Evolutionary conservation across 139 green algal species (phyloP), one percentile per base, ranked within the genome.

Genomic region (Chlorella sp.): DNA sequence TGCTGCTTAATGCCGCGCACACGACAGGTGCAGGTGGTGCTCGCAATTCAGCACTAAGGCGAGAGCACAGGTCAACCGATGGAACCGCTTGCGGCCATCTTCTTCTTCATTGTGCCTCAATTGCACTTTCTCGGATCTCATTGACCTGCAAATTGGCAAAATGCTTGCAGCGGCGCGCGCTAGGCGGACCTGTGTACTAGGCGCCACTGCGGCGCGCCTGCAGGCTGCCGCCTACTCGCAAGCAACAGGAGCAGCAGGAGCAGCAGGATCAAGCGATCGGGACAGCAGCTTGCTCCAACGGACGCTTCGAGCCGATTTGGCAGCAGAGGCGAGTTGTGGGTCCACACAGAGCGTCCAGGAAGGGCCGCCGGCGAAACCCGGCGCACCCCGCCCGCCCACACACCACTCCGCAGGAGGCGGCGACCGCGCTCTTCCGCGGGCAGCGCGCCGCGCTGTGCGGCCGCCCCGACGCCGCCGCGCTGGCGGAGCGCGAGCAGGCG

Each of bases 271-370:
- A n/a, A n/a, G n/a, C n/a, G n/a, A n/a, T n/a, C n/a, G n/a, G n/a
- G n/a, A n/a, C n/a, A n/a, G n/a, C n/a, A n/a, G n/a, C n/a, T n/a
- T 71, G 48, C 40, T 68, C 58, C 71, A 77, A 31, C 71, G 45
- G 41, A 77, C 68, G 29, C 42, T 77, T 2, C 41, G 71, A 3
- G 40, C 45, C 48, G 61, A 68, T 46, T 36, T 78, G 2, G 72
- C 48, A 11, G 72, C 60, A 41, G 60, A 78, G 61, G 72, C 53
- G 41, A 42, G 56, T 15, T n/a, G n/a, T n/a, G n/a, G n/a, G n/a
- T n/a, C n/a, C n/a, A n/a, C n/a, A n/a, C n/a, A n/a, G n/a, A n/a
- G n/a, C n/a, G n/a, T n/a, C n/a, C n/a, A n/a, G n/a, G n/a, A n/a
- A n/a, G n/a, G n/a, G n/a, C n/a, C n/a, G n/a, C n/a, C n/a, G n/a